Conservation (phyloP, 2,329 filamentous ascomycete species). For the Hymenoscyphus albidus region DNA sequence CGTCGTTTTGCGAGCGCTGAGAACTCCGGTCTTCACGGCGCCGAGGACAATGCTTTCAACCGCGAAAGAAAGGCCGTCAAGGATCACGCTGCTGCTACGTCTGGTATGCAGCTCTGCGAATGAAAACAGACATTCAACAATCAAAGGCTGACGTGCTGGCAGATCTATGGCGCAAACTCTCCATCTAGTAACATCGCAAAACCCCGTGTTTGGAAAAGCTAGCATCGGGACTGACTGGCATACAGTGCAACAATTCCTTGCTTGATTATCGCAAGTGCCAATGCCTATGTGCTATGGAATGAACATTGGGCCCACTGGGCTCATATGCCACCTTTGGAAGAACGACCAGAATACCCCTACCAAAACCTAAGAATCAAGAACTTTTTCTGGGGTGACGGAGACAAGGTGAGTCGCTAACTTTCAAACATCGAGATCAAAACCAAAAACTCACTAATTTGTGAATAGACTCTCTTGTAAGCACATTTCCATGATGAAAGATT, state of each 20-base stretch:
- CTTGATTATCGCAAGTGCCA: conserved; percentile 68
- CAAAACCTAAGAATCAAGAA: conserved; percentile 98
- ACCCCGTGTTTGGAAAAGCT: neutral
- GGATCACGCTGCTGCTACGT: conserved; percentile 80
- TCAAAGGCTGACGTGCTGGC: conserved; percentile 35
- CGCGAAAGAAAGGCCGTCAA: conserved; percentile 86
- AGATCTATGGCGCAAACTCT: conserved; percentile 96
- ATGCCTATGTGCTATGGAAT: conserved; percentile 87
- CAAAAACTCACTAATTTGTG: conserved; percentile 18
- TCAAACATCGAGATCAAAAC: conserved; percentile 4
- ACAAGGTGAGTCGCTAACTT: conserved; percentile 65
- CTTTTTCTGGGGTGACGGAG: conserved; percentile 90
- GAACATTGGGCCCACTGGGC: conserved; percentile 96
- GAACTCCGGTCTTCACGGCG: conserved; percentile 52
- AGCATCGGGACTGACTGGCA: conserved; percentile 17
- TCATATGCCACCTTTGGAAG: conserved; percentile 82
- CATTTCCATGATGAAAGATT: neutral
- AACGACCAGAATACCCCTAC: conserved; percentile 90
- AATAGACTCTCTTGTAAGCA: conserved; percentile 63
- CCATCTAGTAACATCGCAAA: conserved; percentile 71
- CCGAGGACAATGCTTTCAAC: conserved; percentile 85
- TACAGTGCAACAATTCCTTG: conserved; percentile 69
- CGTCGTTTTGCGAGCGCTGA: conserved; percentile 67
- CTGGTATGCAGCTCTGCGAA: conserved; percentile 56
- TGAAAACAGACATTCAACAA: neutral